phyloP scores from a whole-genome alignment of 2,329 filamentous ascomycete genomes.

The Botryotinia narcissicola region DNA sequence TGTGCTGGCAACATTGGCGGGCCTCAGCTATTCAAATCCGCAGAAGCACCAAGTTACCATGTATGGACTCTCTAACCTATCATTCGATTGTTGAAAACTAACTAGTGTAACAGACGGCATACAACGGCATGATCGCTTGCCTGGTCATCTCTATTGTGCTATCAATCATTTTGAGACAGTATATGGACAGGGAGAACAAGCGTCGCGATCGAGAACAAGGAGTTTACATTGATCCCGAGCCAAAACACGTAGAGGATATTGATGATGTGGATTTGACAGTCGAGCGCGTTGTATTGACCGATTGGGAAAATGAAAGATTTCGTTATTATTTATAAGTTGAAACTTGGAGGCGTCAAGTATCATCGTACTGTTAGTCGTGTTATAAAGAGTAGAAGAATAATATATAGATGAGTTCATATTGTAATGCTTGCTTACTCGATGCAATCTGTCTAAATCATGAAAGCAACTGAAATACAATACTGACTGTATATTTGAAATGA shows the following conservation, averaged over 20 bases:
- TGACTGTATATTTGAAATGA: neutral
- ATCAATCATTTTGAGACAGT: conserved; percentile 23
- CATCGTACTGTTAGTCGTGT: neutral
- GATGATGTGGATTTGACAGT: neutral
- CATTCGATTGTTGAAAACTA: conserved; percentile 43
- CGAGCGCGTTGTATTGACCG: neutral
- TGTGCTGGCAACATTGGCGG: conserved; percentile 17
- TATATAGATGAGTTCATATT: neutral
- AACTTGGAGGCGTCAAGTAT: neutral
- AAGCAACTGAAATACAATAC: neutral
- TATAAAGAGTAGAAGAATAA: neutral
- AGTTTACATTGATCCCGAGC: conserved; percentile 24
- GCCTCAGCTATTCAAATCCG: conserved; percentile 14
- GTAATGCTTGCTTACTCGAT: neutral
- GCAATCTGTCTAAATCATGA: neutral
- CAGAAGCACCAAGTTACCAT: conserved; percentile 5
- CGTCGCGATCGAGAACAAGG: conserved; percentile 24
- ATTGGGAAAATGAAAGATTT: neutral
- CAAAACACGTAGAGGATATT: conserved; percentile 3
- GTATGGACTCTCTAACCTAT: conserved; percentile 57
- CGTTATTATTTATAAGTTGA: neutral
- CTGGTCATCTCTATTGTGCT: conserved; percentile 10
- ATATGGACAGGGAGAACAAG: conserved; percentile 28
- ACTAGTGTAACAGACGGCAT: conserved; percentile 47
- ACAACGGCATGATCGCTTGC: conserved; percentile 19